These are phyloP conservation scores for Pyrenula massariospora DNA, from an alignment of 495 filamentous ascomycete species.

Conservation along the genomic window DNA sequence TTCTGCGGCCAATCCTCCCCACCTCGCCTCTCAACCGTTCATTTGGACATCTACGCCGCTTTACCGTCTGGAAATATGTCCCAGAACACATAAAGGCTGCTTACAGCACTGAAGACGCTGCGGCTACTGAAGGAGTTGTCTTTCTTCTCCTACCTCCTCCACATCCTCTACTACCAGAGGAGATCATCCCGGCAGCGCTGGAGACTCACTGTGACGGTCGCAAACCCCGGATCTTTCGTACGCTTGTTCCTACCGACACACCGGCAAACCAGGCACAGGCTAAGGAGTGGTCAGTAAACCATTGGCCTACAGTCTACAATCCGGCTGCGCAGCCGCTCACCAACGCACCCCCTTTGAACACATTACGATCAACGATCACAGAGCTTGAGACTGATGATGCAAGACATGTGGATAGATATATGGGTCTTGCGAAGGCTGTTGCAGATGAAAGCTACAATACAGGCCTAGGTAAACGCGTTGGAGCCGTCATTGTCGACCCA, in stretches of 20 bases:
- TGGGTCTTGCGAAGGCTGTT: conserved; percentile 54
- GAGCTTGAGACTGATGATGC: conserved; percentile 1
- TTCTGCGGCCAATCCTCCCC: neutral
- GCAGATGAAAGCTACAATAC: conserved; percentile 42
- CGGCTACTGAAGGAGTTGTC: too few relatives aligned
- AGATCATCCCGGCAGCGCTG: conserved; percentile 24
- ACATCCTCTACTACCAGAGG: conserved; percentile 23
- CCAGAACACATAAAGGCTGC: conserved; percentile 2
- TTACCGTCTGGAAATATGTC: conserved; percentile 8
- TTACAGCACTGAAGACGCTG: conserved; percentile 4
- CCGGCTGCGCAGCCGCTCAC: conserved; percentile 61
- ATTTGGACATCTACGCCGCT: conserved; percentile 12
- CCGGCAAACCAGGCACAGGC: conserved; percentile 69
- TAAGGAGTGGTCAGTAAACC: conserved; percentile 56
- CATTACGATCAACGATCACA: neutral
- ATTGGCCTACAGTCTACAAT: conserved; percentile 89
- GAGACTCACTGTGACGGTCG: conserved; percentile 14
- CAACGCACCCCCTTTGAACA: conserved; percentile 26
- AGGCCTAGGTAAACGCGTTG: conserved; percentile 56
- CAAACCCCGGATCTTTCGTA: conserved; percentile 33
- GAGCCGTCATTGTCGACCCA: conserved; percentile 71
- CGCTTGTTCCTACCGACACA: conserved; percentile 59
- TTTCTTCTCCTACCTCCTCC: conserved; percentile 33
- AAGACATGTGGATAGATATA: conserved; percentile 40
- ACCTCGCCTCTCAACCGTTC: conserved; percentile 20